Evolutionary conservation across 1,284 basidiomycete genomes (phyloP), one percentile per base, ranked within the genome.

Genomic region (Naganishia albida): DNA sequence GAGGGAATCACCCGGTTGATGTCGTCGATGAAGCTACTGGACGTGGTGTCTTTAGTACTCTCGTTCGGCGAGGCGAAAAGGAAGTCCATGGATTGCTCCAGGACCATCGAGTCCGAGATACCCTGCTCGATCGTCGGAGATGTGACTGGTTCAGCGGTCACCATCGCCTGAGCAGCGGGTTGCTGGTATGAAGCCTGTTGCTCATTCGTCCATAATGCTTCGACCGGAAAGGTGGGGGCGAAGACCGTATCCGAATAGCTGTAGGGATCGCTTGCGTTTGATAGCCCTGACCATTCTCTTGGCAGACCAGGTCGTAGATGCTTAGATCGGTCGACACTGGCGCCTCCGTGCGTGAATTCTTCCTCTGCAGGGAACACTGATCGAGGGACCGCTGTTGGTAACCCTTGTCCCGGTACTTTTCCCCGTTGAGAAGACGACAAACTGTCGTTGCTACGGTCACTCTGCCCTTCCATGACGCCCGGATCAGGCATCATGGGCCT

Each of bases 271-370:
- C 34, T 25, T 1, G 30, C 20, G 6, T 60, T 13, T 18, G 57
- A 60, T 1, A 30, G 40, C 26, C 46, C 46, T 16, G 46, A 50
- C 46, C 57, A 60, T 42, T 28, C 12, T 30, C 54, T 42, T 23
- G 54, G 54, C 25, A 51, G 46, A 40, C 25, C 39, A 4, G 43
- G 48, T 42, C 40, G 63, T 16, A 34, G 48, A 20, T 15, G 57
- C 43, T 20, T 38, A 48, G 20, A 25, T n/a, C 16, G 3, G 34
- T 16, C 28, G 40, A 15, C 40, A 28, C 25, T 34, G 23, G 34
- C 34, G 34, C 6, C 34, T 34, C 34, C 10, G 6, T 34, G 34
- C 4, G 34, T 34, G 10, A 10, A 34, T 6, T 34, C 6, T 6
- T 10, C 34, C 4, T 34, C 34, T 4, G 10, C 10, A 34, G 34